Conservation (phyloP, 345 rosid species). For the Populus davidiana region DNA sequence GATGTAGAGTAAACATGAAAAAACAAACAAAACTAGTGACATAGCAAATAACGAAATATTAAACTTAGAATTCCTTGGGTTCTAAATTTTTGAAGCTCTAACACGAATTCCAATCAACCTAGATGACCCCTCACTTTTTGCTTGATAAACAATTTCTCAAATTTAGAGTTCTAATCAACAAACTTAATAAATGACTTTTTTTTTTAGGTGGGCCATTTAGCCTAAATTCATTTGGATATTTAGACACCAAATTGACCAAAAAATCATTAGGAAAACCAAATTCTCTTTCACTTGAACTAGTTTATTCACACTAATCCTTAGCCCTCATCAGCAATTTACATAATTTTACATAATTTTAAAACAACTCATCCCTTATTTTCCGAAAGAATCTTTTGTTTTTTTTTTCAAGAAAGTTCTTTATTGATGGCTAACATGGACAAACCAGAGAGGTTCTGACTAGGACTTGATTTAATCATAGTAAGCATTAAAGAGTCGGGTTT, state of each 20-base stretch:
- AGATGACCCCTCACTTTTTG: constrained; percentile 52
- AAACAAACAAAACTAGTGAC: no score
- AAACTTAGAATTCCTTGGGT: constrained; percentile 28
- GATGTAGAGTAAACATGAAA: background rate
- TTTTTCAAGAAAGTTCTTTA: constrained; percentile 58
- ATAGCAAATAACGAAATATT: no score
- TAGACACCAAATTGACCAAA: constrained; percentile 56
- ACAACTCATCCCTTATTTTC: constrained; percentile 60
- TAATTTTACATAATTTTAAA: constrained; percentile 66
- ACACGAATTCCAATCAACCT: constrained; percentile 49
- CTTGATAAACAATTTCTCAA: constrained; percentile 59
- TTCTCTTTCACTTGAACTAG: constrained; percentile 78
- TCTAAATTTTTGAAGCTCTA: constrained; percentile 50
- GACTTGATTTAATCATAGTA: constrained; percentile 67
- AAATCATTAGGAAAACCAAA: constrained; percentile 79
- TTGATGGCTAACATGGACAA: constrained; percentile 51
- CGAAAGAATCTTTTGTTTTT: constrained; percentile 43
- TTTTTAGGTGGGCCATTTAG: constrained; percentile 41
- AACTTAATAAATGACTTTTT: constrained; percentile 65
- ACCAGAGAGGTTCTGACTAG: constrained; percentile 51
- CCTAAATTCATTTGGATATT: constrained; percentile 47
- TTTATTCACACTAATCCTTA: constrained; percentile 57
- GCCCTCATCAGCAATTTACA: constrained; percentile 91
- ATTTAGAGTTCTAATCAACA: constrained; percentile 46
- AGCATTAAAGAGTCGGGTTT: constrained; percentile 57